Base-by-base conservation (phyloP, 768 basidiomycete genomes). In the Phaffia australis region DNA sequence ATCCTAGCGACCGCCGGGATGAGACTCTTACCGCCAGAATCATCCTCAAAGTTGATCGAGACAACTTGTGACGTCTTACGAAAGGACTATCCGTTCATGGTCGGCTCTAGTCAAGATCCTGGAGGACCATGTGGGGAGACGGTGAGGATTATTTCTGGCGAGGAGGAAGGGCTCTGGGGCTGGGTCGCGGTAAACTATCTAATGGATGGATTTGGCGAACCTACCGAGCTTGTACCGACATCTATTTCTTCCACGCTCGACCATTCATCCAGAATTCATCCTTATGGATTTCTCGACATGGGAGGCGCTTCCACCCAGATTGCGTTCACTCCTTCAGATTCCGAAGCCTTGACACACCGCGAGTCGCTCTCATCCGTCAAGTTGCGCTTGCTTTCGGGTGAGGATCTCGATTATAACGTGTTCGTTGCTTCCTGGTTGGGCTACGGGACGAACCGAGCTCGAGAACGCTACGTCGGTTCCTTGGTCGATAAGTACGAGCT, bases 111-210 rank as follows among this genome's bases (percentile, higher is more conserved):
- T 5, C 35, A 42, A 42, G 35, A 42, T 11, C 35, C 35, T 42
- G 78, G 79, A 48, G 90, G 89, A 14, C 89, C 89, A 3, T 99
- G 94, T 75, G 89, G 89, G n/a, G 83, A 88, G 57, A 92, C 87
- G 72, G 84, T 98, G 1, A 85, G 87, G 54, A 90, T 98, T 69
- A 98, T 98, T 72, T 89, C 89, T 3, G 95, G 95, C 66, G 93
- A 98, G 77, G 95, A 99, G 77, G 95, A 99, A 74, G 95, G 95
- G 0, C 79, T 98, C 52, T 98, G 92, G 76, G 95, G 95, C 0
- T 99, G 95, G 95, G 91, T 99, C 65, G 92, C 93, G 0, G 91
- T 98, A 72, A 99, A 98, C 77, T 98, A 99, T 76, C 85, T 98
- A 58, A 93, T 97, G 89, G 88, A 98, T 73, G 94, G 93, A 1